These are phyloP conservation scores for Lentinus brumalis DNA, from an alignment of 768 basidiomycete species.

Conservation along the genomic window DNA sequence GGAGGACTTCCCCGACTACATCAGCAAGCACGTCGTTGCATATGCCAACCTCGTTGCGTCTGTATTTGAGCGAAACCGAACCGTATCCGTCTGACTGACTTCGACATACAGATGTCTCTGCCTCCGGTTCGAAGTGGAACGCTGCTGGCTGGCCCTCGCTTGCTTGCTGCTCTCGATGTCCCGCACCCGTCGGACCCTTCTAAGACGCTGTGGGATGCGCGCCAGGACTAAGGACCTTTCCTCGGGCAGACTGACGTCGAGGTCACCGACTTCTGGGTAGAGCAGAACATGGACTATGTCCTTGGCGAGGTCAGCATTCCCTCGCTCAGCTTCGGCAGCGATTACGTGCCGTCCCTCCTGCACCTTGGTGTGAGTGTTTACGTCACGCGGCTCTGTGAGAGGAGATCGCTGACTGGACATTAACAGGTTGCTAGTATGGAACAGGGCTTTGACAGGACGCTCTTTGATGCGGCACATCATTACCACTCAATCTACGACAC, in stretches of 20 bases:
- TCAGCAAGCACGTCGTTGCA: constrained; percentile 76
- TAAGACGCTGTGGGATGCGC: constrained; percentile 80
- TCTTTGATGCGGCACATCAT: constrained; percentile 54
- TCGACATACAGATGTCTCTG: constrained; percentile 10
- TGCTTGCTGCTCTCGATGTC: constrained; percentile 68
- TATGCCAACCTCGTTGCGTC: constrained; percentile 76
- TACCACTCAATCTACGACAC: constrained; percentile 65
- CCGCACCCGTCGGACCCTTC: constrained; percentile 68
- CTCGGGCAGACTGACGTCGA: constrained; percentile 45
- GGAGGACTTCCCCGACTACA: constrained; percentile 87
- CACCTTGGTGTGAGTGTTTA: constrained; percentile 56
- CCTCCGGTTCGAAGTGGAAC: constrained; percentile 38
- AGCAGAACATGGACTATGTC: constrained; percentile 26
- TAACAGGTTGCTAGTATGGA: constrained; percentile 38
- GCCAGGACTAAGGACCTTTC: constrained; percentile 56
- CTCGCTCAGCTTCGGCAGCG: constrained; percentile 82
- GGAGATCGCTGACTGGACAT: constrained; percentile 35
- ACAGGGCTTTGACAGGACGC: constrained; percentile 38
- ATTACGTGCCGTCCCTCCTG: constrained; percentile 92
- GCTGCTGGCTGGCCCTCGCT: constrained; percentile 76
- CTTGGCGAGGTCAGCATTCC: constrained; percentile 40
- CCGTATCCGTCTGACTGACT: background rate
- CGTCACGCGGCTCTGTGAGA: constrained; percentile 16
- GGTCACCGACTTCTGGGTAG: constrained; percentile 42
- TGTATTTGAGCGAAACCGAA: background rate